These are phyloP conservation scores for Drosera capensis DNA, from an alignment of 148 eudicot species.

Conservation along the genomic window DNA sequence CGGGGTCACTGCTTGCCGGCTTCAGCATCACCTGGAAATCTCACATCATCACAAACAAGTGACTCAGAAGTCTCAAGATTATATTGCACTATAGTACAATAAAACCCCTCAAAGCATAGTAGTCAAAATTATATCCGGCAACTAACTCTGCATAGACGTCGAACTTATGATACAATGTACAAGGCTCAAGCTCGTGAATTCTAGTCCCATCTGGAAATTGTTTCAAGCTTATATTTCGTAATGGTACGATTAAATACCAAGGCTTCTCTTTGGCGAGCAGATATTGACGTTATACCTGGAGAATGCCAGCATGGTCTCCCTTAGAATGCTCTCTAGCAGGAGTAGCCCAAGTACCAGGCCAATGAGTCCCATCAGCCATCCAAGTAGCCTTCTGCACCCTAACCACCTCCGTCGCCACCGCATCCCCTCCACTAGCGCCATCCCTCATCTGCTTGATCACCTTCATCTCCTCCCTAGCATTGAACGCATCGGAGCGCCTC, in stretches of 20 bases:
- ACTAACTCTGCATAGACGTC: no score
- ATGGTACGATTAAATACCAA: not conserved
- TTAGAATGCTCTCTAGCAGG: constrained; percentile 50
- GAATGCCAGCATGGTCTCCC: constrained; percentile 88
- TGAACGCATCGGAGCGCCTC: constrained; percentile 81
- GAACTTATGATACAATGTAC: no score
- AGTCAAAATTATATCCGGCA: no score
- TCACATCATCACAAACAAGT: not conserved
- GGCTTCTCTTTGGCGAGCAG: not conserved
- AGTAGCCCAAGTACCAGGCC: constrained; percentile 66
- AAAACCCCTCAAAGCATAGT: no score
- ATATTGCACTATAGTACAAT: no score
- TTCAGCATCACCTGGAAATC: constrained; percentile 65
- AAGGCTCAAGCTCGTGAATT: no score
- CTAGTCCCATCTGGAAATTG: no score
- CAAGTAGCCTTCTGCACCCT: constrained; percentile 67
- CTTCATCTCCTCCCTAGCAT: constrained; percentile 93
- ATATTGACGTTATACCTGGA: constrained; percentile 21
- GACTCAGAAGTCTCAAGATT: not conserved
- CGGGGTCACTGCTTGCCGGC: constrained; percentile 57
- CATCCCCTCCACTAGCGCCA: constrained; percentile 46
- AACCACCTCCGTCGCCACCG: constrained; percentile 43
- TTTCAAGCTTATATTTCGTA: no score
- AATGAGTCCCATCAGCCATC: constrained; percentile 93
- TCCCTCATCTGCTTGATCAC: constrained; percentile 58